A percentile compares a stretch with the other conserved stretches of the same genome.
Conservation (phyloP, 2,329 filamentous ascomycete genomes). For the Metarhizium anisopliae region DNA sequence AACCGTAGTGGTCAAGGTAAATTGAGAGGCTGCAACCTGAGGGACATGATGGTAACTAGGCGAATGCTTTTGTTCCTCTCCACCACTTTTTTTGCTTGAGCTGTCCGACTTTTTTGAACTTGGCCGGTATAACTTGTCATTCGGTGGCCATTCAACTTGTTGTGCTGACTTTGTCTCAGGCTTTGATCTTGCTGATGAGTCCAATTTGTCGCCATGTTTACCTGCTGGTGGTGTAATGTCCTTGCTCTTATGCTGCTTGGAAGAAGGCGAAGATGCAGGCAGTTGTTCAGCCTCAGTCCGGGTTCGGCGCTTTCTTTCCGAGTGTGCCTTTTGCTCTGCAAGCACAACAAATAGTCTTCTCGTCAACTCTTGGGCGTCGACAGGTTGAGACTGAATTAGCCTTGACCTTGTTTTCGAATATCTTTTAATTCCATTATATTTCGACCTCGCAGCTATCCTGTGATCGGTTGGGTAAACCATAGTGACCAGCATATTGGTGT, state of each 20-base stretch:
- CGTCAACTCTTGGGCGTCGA: conserved; percentile 48
- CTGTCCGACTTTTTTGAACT: conserved; percentile 4
- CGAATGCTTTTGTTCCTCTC: conserved; percentile 7
- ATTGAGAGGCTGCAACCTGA: conserved; percentile 44
- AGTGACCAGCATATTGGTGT: conserved; percentile 6
- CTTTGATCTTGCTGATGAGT: neutral
- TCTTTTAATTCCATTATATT: neutral
- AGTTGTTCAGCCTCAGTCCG: conserved; percentile 15
- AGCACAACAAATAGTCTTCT: conserved; percentile 42
- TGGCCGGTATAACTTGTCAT: conserved; percentile 5
- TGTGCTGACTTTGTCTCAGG: neutral
- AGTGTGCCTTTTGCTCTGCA: conserved; percentile 36
- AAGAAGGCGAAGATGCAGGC: neutral
- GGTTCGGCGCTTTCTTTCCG: conserved; percentile 24
- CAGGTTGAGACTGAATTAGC: conserved; percentile 19
- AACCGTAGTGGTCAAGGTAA: conserved; percentile 42
- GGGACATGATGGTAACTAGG: conserved; percentile 40
- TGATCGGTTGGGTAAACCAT: conserved; percentile 6
- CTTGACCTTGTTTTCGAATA: conserved; percentile 7
- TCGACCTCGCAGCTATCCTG: conserved; percentile 1
- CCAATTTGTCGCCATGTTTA: conserved; percentile 2
- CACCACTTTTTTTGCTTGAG: conserved; percentile 9
- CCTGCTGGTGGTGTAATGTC: neutral
- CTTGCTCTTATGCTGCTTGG: neutral
- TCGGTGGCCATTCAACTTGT: neutral